Evolutionary conservation across 495 filamentous ascomycete genomes (phyloP).

Genomic region (Aspergillus bridgeri): DNA sequence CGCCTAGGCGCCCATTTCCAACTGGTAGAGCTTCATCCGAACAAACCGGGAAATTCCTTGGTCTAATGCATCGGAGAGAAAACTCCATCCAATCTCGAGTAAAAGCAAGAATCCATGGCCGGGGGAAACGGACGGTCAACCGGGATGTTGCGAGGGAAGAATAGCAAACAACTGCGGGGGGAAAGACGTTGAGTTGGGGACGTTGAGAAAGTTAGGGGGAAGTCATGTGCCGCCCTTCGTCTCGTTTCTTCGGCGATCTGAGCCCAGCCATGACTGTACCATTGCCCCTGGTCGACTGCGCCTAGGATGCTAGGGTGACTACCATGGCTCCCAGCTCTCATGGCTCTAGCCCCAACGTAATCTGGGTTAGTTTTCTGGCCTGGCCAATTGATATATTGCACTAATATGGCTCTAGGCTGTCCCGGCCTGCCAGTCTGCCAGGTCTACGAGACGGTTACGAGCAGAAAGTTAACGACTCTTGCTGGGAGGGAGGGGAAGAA

Average conservation of each 20-base stretch:
- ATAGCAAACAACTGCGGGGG: neutral
- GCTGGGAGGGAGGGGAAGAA: neutral
- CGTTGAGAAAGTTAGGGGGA: neutral
- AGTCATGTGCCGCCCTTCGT: neutral
- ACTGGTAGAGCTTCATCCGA: conserved; percentile 37
- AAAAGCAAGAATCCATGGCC: neutral
- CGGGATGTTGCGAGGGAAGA: neutral
- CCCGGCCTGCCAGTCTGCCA: neutral
- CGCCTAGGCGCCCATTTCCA: conserved; percentile 53
- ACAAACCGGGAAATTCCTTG: neutral
- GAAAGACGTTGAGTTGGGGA: neutral
- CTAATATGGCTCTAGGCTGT: neutral
- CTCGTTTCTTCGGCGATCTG: neutral
- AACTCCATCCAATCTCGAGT: neutral
- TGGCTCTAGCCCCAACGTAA: neutral
- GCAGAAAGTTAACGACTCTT: neutral
- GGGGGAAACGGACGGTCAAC: neutral
- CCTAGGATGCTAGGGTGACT: neutral
- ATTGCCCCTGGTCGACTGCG: neutral
- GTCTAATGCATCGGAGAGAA: neutral
- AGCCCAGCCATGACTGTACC: neutral
- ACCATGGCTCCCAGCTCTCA: neutral
- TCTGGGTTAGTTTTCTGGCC: neutral
- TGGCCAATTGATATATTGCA: neutral
- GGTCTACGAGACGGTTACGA: neutral